Evolutionary conservation across 2,329 filamentous ascomycete species (phyloP), one percentile per base, ranked within the genome.

Genomic region (Zelopaecilomyces penicillatus): DNA sequence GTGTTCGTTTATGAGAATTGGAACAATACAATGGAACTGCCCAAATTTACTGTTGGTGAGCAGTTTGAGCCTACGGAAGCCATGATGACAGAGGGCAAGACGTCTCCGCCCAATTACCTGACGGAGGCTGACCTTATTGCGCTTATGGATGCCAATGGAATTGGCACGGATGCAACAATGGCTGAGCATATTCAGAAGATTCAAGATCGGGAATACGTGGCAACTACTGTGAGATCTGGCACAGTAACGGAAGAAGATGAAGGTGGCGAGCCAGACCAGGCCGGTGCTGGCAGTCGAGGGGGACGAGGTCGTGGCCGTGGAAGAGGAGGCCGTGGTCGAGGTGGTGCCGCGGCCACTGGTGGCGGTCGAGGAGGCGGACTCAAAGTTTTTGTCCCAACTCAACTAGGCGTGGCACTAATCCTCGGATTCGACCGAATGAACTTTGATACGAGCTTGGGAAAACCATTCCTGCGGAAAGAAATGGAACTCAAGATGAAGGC

Each of bases 111-210:
- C 0, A 79, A 76, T 26, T 96, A 95, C 60, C 74, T 98, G 30
- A 97, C 93, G 0, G 93, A 98, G 61, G 90, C 93, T 0, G 93
- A 98, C 61, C 73, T 98, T 28, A 95, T 98, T 59, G 85, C 85
- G 3, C 76, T 98, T 8, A 98, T 98, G 93, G 93, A 98, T 67
- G 90, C 88, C 37, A 98, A 98, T 60, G 93, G 93, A 2, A 98
- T 98, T 52, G 93, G 93, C 9, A 98, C 93, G 7, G 93, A 98
- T 67, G 93, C 93, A 5, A 98, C 93, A 1, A 98, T 98, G 93
- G 93, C 93, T 0, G 93, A 98, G 57, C 93, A 98, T 60, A 98
- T 98, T 57, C 82, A 87, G 47, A 98, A 91, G 65, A 95, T 98
- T 56, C 89, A 97, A 64, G 80, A 90, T 47, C 75, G 93, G 48